Percentiles rank a stretch among this genome's conserved stretches.
Evolutionary conservation across 805 yeast species (phyloP).

Genomic region (Candida wancherniae): DNA sequence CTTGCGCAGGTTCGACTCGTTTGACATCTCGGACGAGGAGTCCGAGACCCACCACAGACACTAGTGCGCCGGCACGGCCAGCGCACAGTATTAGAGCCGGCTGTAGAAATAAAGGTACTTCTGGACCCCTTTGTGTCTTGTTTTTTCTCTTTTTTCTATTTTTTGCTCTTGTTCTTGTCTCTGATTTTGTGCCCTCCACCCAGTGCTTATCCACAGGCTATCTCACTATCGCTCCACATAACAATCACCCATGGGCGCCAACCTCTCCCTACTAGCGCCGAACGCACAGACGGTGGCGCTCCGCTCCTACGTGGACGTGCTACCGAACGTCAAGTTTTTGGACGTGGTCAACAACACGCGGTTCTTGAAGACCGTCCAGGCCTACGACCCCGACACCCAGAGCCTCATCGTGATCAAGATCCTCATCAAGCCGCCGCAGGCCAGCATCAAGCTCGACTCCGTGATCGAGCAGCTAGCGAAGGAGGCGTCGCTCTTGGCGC

Average conservation of each 20-base stretch:
- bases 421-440: slow-evolving; percentile 64
- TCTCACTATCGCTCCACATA: not conserved
- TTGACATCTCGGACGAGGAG: slow-evolving; percentile 47
- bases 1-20: slow-evolving; percentile 57
- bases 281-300: slow-evolving; percentile 89
- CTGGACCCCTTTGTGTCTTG: too few species aligned
- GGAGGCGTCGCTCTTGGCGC: slow-evolving; percentile 38
- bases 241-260: slow-evolving; percentile 67
- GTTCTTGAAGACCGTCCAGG: slow-evolving; percentile 81
- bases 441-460: slow-evolving; percentile 22
- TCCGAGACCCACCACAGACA: slow-evolving; percentile 15
- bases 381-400: slow-evolving; percentile 62
- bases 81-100: too few species aligned
- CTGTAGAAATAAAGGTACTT: not conserved
- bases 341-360: slow-evolving; percentile 75
- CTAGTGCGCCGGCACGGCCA: slow-evolving; percentile 1
- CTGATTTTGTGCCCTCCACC: too few species aligned
- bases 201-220: too few species aligned
- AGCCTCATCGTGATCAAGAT: slow-evolving; percentile 68
- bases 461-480: slow-evolving; percentile 26
- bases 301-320: slow-evolving; percentile 81
- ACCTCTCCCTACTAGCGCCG: slow-evolving; percentile 80
- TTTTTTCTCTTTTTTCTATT: too few species aligned
- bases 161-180: too few species aligned
- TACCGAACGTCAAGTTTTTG: slow-evolving; percentile 69